Percentiles rank a stretch among this genome's conserved stretches.
Evolutionary conservation across 2,329 filamentous ascomycete genomes (phyloP).

Genomic region (Truncatella angustata): DNA sequence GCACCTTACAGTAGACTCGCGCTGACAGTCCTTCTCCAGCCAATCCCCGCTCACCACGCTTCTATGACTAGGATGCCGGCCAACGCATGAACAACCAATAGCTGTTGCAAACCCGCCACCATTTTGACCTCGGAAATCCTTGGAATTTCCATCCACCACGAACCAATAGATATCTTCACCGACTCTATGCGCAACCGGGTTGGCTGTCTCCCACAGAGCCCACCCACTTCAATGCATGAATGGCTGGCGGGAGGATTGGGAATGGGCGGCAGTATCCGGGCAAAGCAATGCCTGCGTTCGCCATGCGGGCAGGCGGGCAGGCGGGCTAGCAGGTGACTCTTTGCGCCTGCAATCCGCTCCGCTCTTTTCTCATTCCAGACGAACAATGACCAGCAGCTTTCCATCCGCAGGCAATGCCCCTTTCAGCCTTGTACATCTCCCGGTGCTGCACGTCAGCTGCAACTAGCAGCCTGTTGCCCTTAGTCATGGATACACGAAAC

Average conservation of each 20-base stretch:
- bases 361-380: slow-evolving; percentile 11
- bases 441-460: slow-evolving; percentile 28
- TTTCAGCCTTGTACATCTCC: slow-evolving; percentile 32
- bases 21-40: slow-evolving; percentile 10
- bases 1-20: not conserved
- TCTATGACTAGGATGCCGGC: slow-evolving; percentile 18
- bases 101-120: slow-evolving; percentile 11
- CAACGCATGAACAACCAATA: slow-evolving; percentile 16
- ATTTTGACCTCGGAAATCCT: slow-evolving; percentile 3
- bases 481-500: too few relatives aligned
- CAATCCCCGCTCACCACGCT: slow-evolving; percentile 32
- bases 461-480: slow-evolving; percentile 2
- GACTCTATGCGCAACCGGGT: not conserved
- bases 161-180: too few relatives aligned
- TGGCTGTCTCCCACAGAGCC: slow-evolving; percentile 1
- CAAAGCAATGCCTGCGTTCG: not conserved
- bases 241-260: not conserved
- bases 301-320: too few relatives aligned
- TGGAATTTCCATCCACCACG: not conserved
- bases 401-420: slow-evolving; percentile 16
- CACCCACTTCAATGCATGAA: not conserved
- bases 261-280: slow-evolving; percentile 1
- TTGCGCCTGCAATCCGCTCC: slow-evolving; percentile 4
- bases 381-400: slow-evolving; percentile 8
- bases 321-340: not conserved